These are phyloP conservation scores for Ceratocystis diversiconidia DNA, from an alignment of 2,329 filamentous ascomycete genomes.

Conservation along the genomic window DNA sequence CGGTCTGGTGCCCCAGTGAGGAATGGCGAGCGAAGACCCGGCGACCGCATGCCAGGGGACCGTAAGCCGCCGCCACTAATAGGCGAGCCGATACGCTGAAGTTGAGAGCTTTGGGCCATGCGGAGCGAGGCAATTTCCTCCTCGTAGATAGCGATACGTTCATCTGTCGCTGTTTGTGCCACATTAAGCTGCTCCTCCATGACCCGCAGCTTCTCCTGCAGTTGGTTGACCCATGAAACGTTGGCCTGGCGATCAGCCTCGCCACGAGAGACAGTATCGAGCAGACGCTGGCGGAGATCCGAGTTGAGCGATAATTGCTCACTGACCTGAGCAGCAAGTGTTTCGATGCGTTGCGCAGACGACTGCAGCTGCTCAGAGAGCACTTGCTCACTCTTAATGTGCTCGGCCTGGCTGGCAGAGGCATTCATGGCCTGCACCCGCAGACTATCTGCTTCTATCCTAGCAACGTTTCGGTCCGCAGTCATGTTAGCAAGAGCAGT, in stretches of 20 bases:
- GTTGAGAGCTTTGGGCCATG: conserved; percentile 61
- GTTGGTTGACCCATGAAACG: conserved; percentile 64
- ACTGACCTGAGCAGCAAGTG: conserved; percentile 64
- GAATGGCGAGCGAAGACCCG: conserved; percentile 15
- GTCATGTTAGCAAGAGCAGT: conserved; percentile 54
- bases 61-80: conserved; percentile 24
- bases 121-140: conserved; percentile 65
- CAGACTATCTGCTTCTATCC: conserved; percentile 48
- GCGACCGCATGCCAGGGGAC: conserved; percentile 18
- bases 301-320: conserved; percentile 68
- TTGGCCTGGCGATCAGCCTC: conserved; percentile 72
- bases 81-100: conserved; percentile 40
- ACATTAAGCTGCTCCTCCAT: conserved; percentile 74
- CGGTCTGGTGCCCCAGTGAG: conserved; percentile 22
- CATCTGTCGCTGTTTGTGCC: conserved; percentile 77
- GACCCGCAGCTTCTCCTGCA: conserved; percentile 65
- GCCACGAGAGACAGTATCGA: conserved; percentile 66
- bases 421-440: conserved; percentile 46
- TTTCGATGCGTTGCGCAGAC: conserved; percentile 64
- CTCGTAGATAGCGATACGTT: conserved; percentile 68
- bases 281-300: conserved; percentile 58
- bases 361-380: conserved; percentile 56
- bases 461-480: conserved; percentile 57
- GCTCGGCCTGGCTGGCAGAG: conserved; percentile 40
- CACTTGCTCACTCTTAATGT: conserved; percentile 45